Evolutionary conservation across 2,329 filamentous ascomycete genomes (phyloP).

Genomic region (Fusarium armeniacum): DNA sequence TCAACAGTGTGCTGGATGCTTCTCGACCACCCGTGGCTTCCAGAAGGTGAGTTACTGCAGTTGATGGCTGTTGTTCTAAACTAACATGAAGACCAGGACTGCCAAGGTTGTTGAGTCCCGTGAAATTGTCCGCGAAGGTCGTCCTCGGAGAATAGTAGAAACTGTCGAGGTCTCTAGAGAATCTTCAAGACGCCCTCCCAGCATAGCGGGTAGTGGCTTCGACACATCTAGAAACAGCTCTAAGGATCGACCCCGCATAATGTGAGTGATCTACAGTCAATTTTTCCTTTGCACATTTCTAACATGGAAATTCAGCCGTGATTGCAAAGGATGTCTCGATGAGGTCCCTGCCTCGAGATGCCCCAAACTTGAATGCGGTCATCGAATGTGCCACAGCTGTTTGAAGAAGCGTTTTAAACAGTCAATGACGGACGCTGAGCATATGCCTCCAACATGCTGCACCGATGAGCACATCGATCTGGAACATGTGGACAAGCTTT

Average conservation of each 20-base stretch:
- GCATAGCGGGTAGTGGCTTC: slow-evolving; percentile 50
- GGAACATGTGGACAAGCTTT: slow-evolving; percentile 81
- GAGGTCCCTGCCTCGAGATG: slow-evolving; percentile 74
- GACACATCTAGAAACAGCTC: slow-evolving; percentile 49
- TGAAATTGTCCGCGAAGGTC: slow-evolving; percentile 45
- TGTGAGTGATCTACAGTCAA: slow-evolving; percentile 40
- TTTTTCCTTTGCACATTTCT: not conserved
- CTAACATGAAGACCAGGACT: slow-evolving; percentile 35
- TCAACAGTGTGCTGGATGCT: slow-evolving; percentile 52
- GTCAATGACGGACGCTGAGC: slow-evolving; percentile 80
- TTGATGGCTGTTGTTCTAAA: not conserved
- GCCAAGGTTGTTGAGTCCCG: slow-evolving; percentile 46
- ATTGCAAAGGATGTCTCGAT: slow-evolving; percentile 81
- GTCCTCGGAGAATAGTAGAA: slow-evolving; percentile 42
- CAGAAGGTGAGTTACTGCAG: slow-evolving; percentile 47
- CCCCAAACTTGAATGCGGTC: slow-evolving; percentile 80
- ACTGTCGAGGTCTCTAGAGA: slow-evolving; percentile 45
- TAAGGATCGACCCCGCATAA: slow-evolving; percentile 45
- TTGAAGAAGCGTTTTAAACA: slow-evolving; percentile 80
- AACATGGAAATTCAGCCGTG: slow-evolving; percentile 63
- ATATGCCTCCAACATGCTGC: slow-evolving; percentile 91
- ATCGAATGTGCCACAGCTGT: slow-evolving; percentile 85
- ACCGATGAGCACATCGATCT: slow-evolving; percentile 79
- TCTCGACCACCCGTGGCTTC: slow-evolving; percentile 55
- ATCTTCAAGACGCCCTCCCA: slow-evolving; percentile 48